phyloP scores from a whole-genome alignment of 768 basidiomycete species.

The Tephrocybe sp. region DNA sequence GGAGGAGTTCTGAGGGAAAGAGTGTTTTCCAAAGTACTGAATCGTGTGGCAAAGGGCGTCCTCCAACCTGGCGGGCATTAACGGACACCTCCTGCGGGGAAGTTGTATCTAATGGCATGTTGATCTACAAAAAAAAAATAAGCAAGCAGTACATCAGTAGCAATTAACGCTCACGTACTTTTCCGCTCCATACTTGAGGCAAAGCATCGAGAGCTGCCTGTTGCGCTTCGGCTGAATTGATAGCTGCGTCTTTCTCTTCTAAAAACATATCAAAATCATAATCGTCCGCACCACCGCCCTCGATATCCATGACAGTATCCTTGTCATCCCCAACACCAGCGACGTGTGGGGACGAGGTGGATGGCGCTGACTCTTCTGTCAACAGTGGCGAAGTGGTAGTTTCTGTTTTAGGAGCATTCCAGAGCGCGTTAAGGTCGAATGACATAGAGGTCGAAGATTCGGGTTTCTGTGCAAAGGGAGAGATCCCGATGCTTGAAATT shows the following conservation, averaged over 20 bases:
- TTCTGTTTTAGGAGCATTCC: constrained; percentile 53
- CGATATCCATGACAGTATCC: constrained; percentile 47
- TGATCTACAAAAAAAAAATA: constrained; percentile 47
- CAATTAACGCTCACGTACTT: too few relatives aligned
- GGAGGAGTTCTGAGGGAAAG: constrained; percentile 67
- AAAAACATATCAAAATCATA: constrained; percentile 88
- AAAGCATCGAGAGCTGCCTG: constrained; percentile 54
- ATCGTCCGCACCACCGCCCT: constrained; percentile 56
- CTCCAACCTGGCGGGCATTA: constrained; percentile 78
- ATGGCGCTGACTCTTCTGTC: constrained; percentile 16
- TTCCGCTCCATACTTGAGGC: constrained; percentile 73
- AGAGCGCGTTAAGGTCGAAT: constrained; percentile 74
- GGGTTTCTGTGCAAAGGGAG: constrained; percentile 46
- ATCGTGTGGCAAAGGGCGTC: constrained; percentile 54
- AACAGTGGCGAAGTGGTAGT: constrained; percentile 15
- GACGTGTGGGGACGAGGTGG: constrained; percentile 23
- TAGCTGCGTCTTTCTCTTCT: constrained; percentile 55
- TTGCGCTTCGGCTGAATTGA: constrained; percentile 36
- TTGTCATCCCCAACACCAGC: constrained; percentile 33
- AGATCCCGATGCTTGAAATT: constrained; percentile 39
- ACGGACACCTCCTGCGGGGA: constrained; percentile 67
- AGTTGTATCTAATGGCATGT: constrained; percentile 77
- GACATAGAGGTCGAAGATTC: constrained; percentile 49
- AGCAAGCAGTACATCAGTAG: neutral
- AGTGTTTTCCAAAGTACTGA: constrained; percentile 74